Evolutionary conservation across 352 stramenopile species (phyloP).

Genomic region (Phytophthora tubulina): DNA sequence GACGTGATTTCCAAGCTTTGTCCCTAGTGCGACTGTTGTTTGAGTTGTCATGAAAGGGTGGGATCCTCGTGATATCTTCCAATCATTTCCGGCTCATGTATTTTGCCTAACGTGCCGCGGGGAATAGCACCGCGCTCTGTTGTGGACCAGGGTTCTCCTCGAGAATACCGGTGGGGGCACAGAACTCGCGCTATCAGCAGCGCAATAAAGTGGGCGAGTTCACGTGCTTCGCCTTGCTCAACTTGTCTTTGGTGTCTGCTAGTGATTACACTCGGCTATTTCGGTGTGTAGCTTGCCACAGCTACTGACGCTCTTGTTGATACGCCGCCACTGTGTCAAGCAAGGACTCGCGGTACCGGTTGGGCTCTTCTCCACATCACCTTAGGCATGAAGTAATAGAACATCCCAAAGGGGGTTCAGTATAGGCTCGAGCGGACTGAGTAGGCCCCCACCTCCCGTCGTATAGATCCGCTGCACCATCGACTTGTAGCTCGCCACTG

Average conservation of each 20-base stretch:
- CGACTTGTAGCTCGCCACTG: not conserved
- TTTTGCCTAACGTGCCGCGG: not conserved
- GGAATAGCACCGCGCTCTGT: not conserved
- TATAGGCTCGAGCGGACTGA: not conserved
- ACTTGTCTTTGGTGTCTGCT: not conserved
- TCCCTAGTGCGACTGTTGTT: too few relatives aligned
- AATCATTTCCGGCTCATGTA: not conserved
- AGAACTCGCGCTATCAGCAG: not conserved
- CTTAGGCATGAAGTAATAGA: conserved; percentile 3
- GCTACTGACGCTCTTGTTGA: not conserved
- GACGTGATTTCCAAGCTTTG: not conserved
- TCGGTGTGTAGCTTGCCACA: not conserved
- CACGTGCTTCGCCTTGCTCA: not conserved
- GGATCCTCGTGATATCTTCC: too few relatives aligned
- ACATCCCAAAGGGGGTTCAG: not conserved
- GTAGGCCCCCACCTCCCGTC: not conserved
- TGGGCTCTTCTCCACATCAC: not conserved
- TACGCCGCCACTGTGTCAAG: not conserved
- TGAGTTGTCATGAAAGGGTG: too few relatives aligned
- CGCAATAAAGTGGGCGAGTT: not conserved
- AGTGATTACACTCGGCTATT: not conserved
- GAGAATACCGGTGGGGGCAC: not conserved
- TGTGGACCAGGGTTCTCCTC: not conserved
- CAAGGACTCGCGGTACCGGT: not conserved
- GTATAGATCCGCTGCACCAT: not conserved